Evolutionary conservation across 2,329 filamentous ascomycete genomes (phyloP).

Genomic region (Fusarium sp.): DNA sequence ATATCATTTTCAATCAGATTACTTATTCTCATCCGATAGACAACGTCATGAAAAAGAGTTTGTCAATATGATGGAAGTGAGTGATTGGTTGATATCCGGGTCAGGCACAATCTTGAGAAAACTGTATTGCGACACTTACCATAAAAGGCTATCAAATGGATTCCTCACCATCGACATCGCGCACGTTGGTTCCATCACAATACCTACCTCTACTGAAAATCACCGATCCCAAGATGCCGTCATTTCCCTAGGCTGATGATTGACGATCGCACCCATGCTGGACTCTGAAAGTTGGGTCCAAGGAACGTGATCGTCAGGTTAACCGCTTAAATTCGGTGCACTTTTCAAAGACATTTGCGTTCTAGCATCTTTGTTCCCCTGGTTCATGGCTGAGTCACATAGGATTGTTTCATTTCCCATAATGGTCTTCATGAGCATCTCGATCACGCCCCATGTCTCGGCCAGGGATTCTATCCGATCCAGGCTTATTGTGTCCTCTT

Average conservation of each 20-base stretch:
- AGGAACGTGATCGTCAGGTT: slow-evolving; percentile 32
- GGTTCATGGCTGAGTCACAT: not conserved
- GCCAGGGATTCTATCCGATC: not conserved
- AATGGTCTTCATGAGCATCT: not conserved
- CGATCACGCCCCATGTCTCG: not conserved
- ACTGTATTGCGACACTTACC: slow-evolving; percentile 17
- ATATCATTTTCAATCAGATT: not conserved
- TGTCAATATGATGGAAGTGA: not conserved
- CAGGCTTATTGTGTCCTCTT: not conserved
- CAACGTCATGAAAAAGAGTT: not conserved
- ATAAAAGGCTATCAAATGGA: slow-evolving; percentile 1
- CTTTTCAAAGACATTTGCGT: not conserved
- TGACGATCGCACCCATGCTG: not conserved
- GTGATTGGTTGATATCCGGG: slow-evolving; percentile 2
- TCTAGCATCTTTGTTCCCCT: not conserved
- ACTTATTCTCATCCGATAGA: slow-evolving; percentile 2
- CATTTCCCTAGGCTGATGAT: not conserved
- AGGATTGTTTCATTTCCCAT: slow-evolving; percentile 23
- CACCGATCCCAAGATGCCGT: slow-evolving; percentile 1
- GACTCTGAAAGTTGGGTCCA: not conserved
- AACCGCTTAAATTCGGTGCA: not conserved
- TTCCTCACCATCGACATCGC: slow-evolving; percentile 16
- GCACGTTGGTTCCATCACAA: not conserved
- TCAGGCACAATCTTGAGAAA: slow-evolving; percentile 12
- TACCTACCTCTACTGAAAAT: not conserved